Conservation (phyloP, 306 rosid genomes). For the Rosa multiflora region DNA sequence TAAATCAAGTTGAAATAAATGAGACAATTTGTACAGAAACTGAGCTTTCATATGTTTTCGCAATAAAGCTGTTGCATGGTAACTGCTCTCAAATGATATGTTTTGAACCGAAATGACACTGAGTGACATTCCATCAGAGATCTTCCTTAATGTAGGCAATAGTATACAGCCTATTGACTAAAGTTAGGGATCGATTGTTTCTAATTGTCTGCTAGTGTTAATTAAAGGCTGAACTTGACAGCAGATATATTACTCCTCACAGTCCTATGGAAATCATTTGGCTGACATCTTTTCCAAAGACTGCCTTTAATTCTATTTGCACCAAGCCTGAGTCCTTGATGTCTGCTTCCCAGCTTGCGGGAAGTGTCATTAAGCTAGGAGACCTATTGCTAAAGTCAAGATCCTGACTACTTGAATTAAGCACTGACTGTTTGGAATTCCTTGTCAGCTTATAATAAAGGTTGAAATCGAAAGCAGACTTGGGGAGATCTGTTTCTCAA, state of each 20-base stretch:
- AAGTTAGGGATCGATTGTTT: not conserved
- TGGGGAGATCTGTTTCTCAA: not conserved
- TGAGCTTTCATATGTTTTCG: not conserved
- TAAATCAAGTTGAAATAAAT: not conserved
- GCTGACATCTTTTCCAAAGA: not conserved
- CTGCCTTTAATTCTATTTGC: not conserved
- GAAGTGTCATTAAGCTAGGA: not conserved
- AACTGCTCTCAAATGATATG: not conserved
- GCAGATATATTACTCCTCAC: not conserved
- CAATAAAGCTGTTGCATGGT: not conserved
- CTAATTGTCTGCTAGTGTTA: not conserved
- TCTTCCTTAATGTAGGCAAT: not conserved
- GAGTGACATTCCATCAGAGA: not conserved
- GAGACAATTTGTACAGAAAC: not conserved
- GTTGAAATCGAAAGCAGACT: not conserved
- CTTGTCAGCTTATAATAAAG: not conserved
- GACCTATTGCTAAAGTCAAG: not conserved
- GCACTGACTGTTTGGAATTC: not conserved
- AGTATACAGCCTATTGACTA: not conserved
- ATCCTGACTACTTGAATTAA: not conserved
- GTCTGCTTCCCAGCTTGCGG: too few relatives aligned
- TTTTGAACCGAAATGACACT: not conserved
- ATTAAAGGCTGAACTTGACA: not conserved
- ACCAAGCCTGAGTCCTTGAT: not conserved
- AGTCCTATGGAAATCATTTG: not conserved